Conservation (phyloP, 2,329 filamentous ascomycete genomes). For the Phaeosphaeria sp. region DNA sequence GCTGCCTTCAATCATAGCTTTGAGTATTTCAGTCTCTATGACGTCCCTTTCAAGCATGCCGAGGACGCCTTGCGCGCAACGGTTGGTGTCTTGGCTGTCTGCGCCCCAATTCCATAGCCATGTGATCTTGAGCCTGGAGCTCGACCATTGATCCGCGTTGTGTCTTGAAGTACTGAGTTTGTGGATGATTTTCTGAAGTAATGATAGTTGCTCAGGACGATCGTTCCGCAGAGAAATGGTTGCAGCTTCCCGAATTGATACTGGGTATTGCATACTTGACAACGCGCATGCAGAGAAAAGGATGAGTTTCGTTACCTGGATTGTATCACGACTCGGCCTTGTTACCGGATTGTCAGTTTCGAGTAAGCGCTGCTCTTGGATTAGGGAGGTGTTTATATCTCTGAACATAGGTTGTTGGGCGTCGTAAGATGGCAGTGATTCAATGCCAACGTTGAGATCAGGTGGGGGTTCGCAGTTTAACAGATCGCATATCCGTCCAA, state of each 20-base stretch:
- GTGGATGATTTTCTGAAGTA: slow-evolving; percentile 66
- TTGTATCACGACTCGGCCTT: slow-evolving; percentile 61
- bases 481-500: slow-evolving; percentile 65
- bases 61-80: slow-evolving; percentile 56
- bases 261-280: slow-evolving; percentile 47
- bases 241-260: slow-evolving; percentile 52
- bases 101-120: slow-evolving; percentile 78
- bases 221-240: slow-evolving; percentile 71
- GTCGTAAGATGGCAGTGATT: slow-evolving; percentile 52
- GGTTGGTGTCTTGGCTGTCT: slow-evolving; percentile 49
- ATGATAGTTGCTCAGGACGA: slow-evolving; percentile 67
- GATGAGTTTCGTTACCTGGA: slow-evolving; percentile 67
- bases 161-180: slow-evolving; percentile 60
- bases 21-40: slow-evolving; percentile 75
- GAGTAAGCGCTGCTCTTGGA: slow-evolving; percentile 59
- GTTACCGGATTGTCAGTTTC: slow-evolving; percentile 70
- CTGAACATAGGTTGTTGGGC: slow-evolving; percentile 42
- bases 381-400: slow-evolving; percentile 36
- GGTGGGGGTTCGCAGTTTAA: slow-evolving; percentile 66
- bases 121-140: slow-evolving; percentile 67
- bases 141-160: slow-evolving; percentile 61
- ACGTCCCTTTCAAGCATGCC: slow-evolving; percentile 66
- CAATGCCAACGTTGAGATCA: slow-evolving; percentile 51
- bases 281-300: slow-evolving; percentile 58
- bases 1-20: slow-evolving; percentile 66